Conservation (phyloP, 2,329 filamentous ascomycete genomes). For the Botrytis galanthina region DNA sequence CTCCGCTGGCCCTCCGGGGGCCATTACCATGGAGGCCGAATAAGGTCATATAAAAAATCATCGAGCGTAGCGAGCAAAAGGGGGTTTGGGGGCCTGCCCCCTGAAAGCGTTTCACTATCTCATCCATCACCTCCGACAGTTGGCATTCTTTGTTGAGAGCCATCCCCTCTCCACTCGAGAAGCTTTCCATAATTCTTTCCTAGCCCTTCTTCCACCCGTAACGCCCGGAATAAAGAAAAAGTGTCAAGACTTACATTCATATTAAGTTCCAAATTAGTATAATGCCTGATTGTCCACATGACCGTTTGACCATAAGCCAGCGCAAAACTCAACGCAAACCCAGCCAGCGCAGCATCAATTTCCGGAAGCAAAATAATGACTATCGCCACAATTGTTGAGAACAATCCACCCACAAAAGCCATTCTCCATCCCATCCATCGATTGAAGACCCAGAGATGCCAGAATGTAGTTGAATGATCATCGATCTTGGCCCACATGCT, state of each 20-base stretch:
- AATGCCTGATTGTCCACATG: constrained; percentile 64
- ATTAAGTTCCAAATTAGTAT: constrained; percentile 69
- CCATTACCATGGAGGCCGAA: neutral
- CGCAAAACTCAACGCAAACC: constrained; percentile 73
- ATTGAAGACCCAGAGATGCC: constrained; percentile 70
- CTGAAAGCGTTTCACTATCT: neutral
- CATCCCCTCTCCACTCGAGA: neutral
- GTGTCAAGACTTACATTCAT: constrained; percentile 59
- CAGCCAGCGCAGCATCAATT: constrained; percentile 69
- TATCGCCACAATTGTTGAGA: constrained; percentile 62
- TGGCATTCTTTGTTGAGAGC: neutral
- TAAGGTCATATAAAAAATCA: neutral
- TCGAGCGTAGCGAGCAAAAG: neutral
- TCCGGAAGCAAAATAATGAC: constrained; percentile 59
- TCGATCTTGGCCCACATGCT: constrained; percentile 71
- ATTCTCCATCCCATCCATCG: constrained; percentile 76
- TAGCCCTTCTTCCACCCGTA: neutral
- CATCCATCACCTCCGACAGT: neutral
- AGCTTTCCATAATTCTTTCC: neutral
- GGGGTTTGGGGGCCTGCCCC: neutral
- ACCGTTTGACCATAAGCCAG: constrained; percentile 65
- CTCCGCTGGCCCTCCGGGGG: neutral
- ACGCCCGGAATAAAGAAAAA: neutral
- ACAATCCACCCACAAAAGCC: constrained; percentile 65
- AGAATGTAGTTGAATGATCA: constrained; percentile 62